These are phyloP conservation scores for Populus hybrid DNA, from an alignment of 441 rosid species.

Conservation along the genomic window DNA sequence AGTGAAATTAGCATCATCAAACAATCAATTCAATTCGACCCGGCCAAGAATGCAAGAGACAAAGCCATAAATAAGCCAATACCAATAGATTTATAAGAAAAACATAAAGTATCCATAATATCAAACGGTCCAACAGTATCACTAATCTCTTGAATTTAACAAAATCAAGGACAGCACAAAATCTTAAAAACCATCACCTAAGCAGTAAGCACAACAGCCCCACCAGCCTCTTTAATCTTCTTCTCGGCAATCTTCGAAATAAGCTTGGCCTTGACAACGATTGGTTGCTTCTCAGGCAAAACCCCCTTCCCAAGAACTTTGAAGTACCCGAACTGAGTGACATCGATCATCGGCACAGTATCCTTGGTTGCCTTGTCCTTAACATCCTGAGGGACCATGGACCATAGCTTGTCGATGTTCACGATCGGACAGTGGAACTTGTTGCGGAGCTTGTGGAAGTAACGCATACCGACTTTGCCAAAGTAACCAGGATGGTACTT, in stretches of 20 bases:
- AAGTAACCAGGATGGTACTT: constrained; percentile 92
- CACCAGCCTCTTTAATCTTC: constrained; percentile 88
- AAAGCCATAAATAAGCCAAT: too few species aligned
- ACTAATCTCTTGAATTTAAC: neutral
- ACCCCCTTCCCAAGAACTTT: constrained; percentile 79
- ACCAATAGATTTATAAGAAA: too few species aligned
- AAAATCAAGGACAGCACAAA: too few species aligned
- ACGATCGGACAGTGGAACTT: constrained; percentile 75
- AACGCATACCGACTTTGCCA: constrained; percentile 91
- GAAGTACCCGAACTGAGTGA: constrained; percentile 74
- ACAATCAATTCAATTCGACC: too few species aligned
- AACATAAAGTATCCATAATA: neutral
- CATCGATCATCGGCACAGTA: constrained; percentile 66
- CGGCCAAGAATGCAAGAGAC: too few species aligned
- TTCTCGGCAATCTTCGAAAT: constrained; percentile 76
- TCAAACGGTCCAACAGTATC: neutral
- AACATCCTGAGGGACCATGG: constrained; percentile 58
- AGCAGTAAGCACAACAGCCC: constrained; percentile 72
- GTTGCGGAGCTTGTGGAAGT: constrained; percentile 84
- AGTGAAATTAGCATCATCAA: too few species aligned
- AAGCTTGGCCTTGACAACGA: constrained; percentile 77
- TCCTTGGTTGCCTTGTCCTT: constrained; percentile 63
- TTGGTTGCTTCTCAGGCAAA: constrained; percentile 61
- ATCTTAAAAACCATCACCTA: constrained; percentile 15
- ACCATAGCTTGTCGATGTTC: constrained; percentile 84